phyloP scores from a whole-genome alignment of 768 basidiomycete genomes.

The Suillus placidus region DNA sequence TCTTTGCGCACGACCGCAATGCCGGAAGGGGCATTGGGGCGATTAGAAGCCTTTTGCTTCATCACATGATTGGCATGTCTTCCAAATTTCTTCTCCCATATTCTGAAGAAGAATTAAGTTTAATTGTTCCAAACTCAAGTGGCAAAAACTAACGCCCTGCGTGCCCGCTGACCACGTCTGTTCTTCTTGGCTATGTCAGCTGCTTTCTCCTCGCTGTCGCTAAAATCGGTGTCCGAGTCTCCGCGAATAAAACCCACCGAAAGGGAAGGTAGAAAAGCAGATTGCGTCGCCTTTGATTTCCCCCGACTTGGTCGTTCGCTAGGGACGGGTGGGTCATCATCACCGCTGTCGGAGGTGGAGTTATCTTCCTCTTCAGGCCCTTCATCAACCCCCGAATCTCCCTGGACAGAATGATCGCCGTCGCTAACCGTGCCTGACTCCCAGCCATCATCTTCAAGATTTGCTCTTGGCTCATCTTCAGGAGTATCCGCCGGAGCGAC shows the following conservation, averaged over 20 bases:
- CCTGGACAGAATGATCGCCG: slow-evolving; percentile 26
- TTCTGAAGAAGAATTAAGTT: slow-evolving; percentile 49
- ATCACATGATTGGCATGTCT: slow-evolving; percentile 89
- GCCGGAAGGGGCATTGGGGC: slow-evolving; percentile 7
- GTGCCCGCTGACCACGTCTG: slow-evolving; percentile 89
- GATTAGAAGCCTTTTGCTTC: slow-evolving; percentile 41
- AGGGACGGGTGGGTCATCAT: slow-evolving; percentile 18
- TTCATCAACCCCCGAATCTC: slow-evolving; percentile 39
- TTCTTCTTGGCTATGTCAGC: slow-evolving; percentile 74
- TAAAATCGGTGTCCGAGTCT: slow-evolving; percentile 76
- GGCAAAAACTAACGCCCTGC: slow-evolving; percentile 75
- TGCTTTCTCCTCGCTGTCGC: slow-evolving; percentile 60
- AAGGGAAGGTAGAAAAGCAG: slow-evolving; percentile 87
- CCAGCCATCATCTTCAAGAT: slow-evolving; percentile 36
- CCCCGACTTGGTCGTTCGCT: slow-evolving; percentile 17
- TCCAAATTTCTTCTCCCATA: slow-evolving; percentile 98
- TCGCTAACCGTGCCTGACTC: slow-evolving; percentile 47
- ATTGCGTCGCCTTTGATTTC: slow-evolving; percentile 30
- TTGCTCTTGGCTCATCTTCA: slow-evolving; percentile 21
- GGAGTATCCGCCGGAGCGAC: slow-evolving; percentile 15
- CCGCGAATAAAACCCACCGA: slow-evolving; percentile 84
- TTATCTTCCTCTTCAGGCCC: slow-evolving; percentile 36
- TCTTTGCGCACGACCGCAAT: slow-evolving; percentile 12
- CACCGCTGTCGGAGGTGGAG: slow-evolving; percentile 36
- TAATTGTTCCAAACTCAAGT: slow-evolving; percentile 5